Evolutionary conservation across 495 filamentous ascomycete species (phyloP), one percentile per base, ranked within the genome.

Genomic region (Aspergillus carlsbadensis): DNA sequence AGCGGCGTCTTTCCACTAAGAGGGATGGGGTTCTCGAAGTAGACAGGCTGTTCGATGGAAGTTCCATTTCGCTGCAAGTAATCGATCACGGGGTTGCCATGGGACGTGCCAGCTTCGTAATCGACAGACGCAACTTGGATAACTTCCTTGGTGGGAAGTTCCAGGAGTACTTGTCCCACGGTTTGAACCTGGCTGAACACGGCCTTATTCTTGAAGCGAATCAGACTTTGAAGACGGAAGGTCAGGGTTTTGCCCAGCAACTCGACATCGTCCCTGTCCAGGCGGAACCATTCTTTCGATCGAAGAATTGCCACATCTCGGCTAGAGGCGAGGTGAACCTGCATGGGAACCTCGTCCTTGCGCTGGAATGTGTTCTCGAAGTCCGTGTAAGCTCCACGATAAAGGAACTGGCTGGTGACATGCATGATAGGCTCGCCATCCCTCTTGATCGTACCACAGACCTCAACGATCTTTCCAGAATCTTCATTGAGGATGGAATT

Each of bases 381-480:
- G 71, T 98, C 94, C 44, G 80, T 86, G 74, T 98, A 98, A 13
- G 81, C 82, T 37, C 94, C 94, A 24, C 94, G 87, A 74, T 98
- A 99, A 59, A 99, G 72, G 81, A 98, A 98, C 71, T 98, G 94
- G 46, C 91, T 96, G 13, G 91, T 96, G 14, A 98, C 94, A 66
- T 98, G 91, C 95, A 98, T 98, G 56, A 98, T 91, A n/a, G 90
- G 80, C 61, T 87, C 65, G 47, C 91, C 89, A 39, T 95, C 84
- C 18, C 95, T 85, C 50, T 84, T 87, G 65, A 98, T 96, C 6
- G 94, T 98, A 55, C 94, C 94, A 66, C 92, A 96, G 18, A 99
- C 92, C 72, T 98, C 95, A 8, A 99, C 94, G 91, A 98, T 96
- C 82, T 99, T 99, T 46, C 94, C 94, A 39, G 94, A 93, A 33